Conservation (phyloP, 2,329 filamentous ascomycete genomes). For the Penicillium sp. region DNA sequence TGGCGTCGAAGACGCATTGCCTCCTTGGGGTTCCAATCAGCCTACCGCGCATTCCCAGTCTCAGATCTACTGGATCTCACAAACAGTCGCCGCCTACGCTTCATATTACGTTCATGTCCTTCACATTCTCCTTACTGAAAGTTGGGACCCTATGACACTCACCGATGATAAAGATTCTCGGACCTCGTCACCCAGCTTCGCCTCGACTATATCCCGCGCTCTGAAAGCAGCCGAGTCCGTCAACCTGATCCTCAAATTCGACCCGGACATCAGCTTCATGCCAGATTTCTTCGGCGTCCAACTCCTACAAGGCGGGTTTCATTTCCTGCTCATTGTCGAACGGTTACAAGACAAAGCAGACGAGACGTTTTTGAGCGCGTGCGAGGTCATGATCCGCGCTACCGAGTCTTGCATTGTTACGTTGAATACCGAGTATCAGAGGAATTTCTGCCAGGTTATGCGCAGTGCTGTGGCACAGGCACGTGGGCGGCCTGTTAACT, state of each 20-base stretch:
- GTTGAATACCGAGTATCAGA: slow-evolving; percentile 90
- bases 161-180: slow-evolving; percentile 91
- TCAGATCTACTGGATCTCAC: slow-evolving; percentile 64
- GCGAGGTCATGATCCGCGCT: slow-evolving; percentile 88
- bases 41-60: slow-evolving; percentile 49
- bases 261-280: slow-evolving; percentile 93
- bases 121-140: slow-evolving; percentile 87
- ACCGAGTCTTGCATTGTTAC: slow-evolving; percentile 96
- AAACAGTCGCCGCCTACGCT: slow-evolving; percentile 84
- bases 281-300: slow-evolving; percentile 97
- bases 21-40: slow-evolving; percentile 63
- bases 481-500: slow-evolving; percentile 80
- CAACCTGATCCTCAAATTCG: slow-evolving; percentile 82
- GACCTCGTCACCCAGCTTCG: slow-evolving; percentile 88
- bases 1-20: slow-evolving; percentile 30
- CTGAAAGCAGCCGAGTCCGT: slow-evolving; percentile 88
- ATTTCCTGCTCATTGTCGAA: slow-evolving; percentile 85
- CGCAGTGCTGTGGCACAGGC: slow-evolving; percentile 89
- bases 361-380: slow-evolving; percentile 83
- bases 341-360: slow-evolving; percentile 87
- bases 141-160: slow-evolving; percentile 91
- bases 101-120: slow-evolving; percentile 93
- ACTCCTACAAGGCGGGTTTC: slow-evolving; percentile 84
- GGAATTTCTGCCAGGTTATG: slow-evolving; percentile 96
- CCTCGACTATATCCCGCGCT: slow-evolving; percentile 84